These are phyloP conservation scores for Kluyveromyces aestuarii DNA, from an alignment of 805 yeast genomes.

Conservation along the genomic window DNA sequence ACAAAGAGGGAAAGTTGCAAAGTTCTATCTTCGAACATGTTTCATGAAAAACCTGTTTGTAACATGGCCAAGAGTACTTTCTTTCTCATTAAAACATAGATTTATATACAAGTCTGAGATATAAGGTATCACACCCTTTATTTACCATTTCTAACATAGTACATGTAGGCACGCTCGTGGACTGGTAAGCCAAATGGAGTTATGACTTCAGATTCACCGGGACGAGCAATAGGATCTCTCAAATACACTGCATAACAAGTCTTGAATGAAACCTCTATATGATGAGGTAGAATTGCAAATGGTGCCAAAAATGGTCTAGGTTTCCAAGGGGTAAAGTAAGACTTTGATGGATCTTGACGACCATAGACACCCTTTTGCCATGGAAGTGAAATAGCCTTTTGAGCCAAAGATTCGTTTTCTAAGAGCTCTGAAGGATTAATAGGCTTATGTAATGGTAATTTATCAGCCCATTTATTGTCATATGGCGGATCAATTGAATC, in stretches of 20 bases:
- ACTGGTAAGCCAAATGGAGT: slow-evolving; percentile 75
- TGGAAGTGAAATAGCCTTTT: slow-evolving; percentile 49
- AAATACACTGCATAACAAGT: slow-evolving; percentile 96
- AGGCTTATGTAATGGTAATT: slow-evolving; percentile 34
- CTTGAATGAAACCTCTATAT: slow-evolving; percentile 78
- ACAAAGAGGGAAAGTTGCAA: slow-evolving; percentile 51
- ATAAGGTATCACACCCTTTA: slow-evolving; percentile 6
- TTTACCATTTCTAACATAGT: slow-evolving; percentile 69
- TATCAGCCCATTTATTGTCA: slow-evolving; percentile 43
- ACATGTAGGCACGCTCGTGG: slow-evolving; percentile 93
- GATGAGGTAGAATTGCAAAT: slow-evolving; percentile 85
- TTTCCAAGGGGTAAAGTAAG: slow-evolving; percentile 94
- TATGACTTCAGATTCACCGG: slow-evolving; percentile 92
- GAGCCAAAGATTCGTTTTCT: slow-evolving; percentile 43
- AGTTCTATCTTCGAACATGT: slow-evolving; percentile 76
- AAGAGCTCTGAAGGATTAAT: slow-evolving; percentile 36
- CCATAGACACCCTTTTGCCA: slow-evolving; percentile 81
- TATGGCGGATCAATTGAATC: slow-evolving; percentile 29
- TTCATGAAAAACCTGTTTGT: slow-evolving; percentile 35
- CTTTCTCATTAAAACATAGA: neutral
- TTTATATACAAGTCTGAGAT: neutral
- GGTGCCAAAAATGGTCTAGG: slow-evolving; percentile 92
- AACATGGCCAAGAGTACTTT: neutral
- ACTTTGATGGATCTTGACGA: slow-evolving; percentile 62
- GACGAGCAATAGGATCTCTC: slow-evolving; percentile 95